A percentile compares a stretch with the other conserved stretches of the same genome.
Conservation (phyloP, 2,329 filamentous ascomycete species). For the Onygenales sp. region DNA sequence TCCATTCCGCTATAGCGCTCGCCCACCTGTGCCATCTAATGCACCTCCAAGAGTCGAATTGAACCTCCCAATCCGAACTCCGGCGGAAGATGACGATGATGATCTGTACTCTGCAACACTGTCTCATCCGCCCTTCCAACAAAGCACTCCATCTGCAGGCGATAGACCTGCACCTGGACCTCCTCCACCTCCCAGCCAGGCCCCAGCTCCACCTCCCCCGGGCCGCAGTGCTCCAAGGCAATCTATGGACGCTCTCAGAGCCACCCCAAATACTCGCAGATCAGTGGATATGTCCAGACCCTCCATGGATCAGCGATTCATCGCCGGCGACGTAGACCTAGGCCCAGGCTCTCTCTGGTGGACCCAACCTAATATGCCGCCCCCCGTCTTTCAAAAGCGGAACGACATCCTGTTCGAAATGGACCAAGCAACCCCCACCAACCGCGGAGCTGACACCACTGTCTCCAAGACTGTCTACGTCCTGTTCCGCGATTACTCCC, state of each 20-base stretch:
- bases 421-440: constrained; percentile 63
- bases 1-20: constrained; percentile 41
- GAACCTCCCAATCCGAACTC: constrained; percentile 17
- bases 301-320: constrained; percentile 68
- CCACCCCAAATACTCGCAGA: constrained; percentile 39
- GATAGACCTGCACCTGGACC: constrained; percentile 40
- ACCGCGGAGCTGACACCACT: constrained; percentile 59
- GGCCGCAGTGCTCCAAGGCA: constrained; percentile 40
- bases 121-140: constrained; percentile 23
- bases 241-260: constrained; percentile 56
- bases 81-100: constrained; percentile 29
- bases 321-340: constrained; percentile 80
- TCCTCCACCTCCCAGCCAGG: constrained; percentile 29
- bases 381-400: constrained; percentile 71
- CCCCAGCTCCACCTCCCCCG: constrained; percentile 35
- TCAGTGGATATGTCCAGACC: constrained; percentile 71
- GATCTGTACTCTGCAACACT: constrained; percentile 39
- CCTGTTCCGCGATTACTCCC: constrained; percentile 93
- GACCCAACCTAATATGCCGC: constrained; percentile 68
- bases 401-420: constrained; percentile 75
- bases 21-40: constrained; percentile 13
- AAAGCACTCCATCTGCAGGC: constrained; percentile 20
- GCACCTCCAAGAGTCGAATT: constrained; percentile 8
- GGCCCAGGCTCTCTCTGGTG: constrained; percentile 72
- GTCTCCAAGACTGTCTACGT: constrained; percentile 75